phyloP scores from a whole-genome alignment of 805 yeast species.

The Sugiyamaella americana region DNA sequence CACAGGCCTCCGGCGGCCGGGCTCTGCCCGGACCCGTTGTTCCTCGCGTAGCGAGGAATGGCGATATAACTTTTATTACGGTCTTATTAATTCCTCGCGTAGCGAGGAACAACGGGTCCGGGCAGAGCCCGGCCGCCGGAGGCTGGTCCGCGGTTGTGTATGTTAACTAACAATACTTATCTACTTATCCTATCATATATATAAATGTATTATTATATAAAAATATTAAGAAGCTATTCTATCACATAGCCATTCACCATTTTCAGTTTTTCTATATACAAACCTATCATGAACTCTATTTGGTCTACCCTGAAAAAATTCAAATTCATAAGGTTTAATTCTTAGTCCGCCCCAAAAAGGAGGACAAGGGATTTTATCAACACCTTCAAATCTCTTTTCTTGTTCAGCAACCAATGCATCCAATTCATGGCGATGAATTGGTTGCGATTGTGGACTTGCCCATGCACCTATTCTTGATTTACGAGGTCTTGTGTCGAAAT shows the following conservation, averaged over 20 bases:
- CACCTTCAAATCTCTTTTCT: slow-evolving; percentile 53
- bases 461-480: slow-evolving; percentile 95
- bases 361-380: slow-evolving; percentile 76
- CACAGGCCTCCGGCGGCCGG: too few species aligned
- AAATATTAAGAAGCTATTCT: slow-evolving; percentile 61
- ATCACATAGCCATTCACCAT: slow-evolving; percentile 52
- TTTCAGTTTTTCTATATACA: slow-evolving; percentile 52
- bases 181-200: background rate
- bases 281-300: slow-evolving; percentile 88
- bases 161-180: background rate
- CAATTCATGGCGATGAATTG: slow-evolving; percentile 57
- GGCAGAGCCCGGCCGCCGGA: too few species aligned
- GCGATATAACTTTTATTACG: too few species aligned
- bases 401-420: slow-evolving; percentile 44
- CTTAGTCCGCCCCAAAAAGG: slow-evolving; percentile 94
- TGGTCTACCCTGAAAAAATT: slow-evolving; percentile 95
- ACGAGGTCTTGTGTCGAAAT: slow-evolving; percentile 82
- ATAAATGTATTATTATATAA: background rate
- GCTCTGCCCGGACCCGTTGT: too few species aligned
- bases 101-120: too few species aligned
- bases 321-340: slow-evolving; percentile 81
- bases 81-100: too few species aligned
- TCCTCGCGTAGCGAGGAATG: too few species aligned
- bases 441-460: slow-evolving; percentile 84
- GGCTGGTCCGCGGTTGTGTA: too few species aligned